Base-by-base conservation (phyloP, 2,329 filamentous ascomycete species). In the Podosphaera fusca region DNA sequence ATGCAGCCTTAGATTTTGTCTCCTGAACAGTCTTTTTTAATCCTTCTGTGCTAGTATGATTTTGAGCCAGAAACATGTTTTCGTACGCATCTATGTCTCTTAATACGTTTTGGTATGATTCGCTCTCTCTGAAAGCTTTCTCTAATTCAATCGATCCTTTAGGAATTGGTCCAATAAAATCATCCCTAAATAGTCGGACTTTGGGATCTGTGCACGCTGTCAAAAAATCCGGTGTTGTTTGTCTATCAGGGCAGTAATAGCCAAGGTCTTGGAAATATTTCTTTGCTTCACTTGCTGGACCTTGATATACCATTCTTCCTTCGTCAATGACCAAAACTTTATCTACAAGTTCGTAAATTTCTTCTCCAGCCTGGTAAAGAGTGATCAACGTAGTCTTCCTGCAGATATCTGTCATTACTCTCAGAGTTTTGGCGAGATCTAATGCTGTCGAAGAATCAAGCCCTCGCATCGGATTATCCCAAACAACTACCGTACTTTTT, bases 381-480 rank as follows among this genome's bases (percentile, higher is more conserved):
- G 81, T 83, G 10, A 84, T 80, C 50, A 84, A 71, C 0, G 80
- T 84, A 0, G 82, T 85, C 6, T 81, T 77, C 61, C 85, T 79
- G 64, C 77, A 81, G 59, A 88, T 78, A 60, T 88, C 82, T 2
- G 86, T 89, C 79, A 88, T 85, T 58, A 82, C 76, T 12, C 81
- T 75, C 1, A 84, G 71, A 0, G 79, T 81, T 58, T 81, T 82
- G 8, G 81, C 83, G 63, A 86, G 90, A 64, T 89, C 85, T 3
- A 89, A 73, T 3, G 85, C 86, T 0, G 85, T 89, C 1, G 81
- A 85, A 1, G 84, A 82, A 65, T 92, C 85, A 0, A 90, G 72
- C n/a, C 86, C 86, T 53, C 85, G 74, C 0, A 85, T 90, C 0
- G 79, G 82, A 67, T 90, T 90, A 63, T 90, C 85, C 83, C 84